Base-by-base conservation (phyloP, 208 protist genomes). In the Crithidia mellificae region DNA sequence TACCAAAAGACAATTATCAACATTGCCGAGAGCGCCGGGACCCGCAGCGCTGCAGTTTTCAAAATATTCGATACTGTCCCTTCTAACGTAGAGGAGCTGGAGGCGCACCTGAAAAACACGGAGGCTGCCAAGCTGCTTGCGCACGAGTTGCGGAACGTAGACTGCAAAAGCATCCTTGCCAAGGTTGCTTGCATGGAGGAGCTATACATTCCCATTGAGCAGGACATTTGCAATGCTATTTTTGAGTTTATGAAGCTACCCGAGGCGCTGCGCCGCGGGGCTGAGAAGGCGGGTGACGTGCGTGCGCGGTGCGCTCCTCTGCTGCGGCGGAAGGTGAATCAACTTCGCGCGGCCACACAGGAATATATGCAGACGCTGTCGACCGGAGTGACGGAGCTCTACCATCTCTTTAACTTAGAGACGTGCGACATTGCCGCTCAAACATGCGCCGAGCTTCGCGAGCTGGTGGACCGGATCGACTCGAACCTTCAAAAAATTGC, bases 381-480 rank as follows among this genome's bases (percentile, higher is more conserved):
- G n/a, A 91, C 80, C 22, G 87, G 91, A 38, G 74, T 96, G 9
- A 85, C 76, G 15, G 88, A 93, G 63, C 72, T 96, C 61, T 85
- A 92, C 64, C 75, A 91, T 43, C 84, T 96, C 69, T 92, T 94
- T 59, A 91, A 82, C 58, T 41, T 94, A 27, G 88, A 96, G 19
- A 91, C 91, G 47, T 88, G 83, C 68, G 87, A 96, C 61, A 91
- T 96, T 62, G 88, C 88, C 24, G 87, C 85, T 8, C 88, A 94
- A 74, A 96, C 88, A 6, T 96, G 91, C 61, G 36, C 74, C 8
- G 88, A 93, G 56, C 77, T 94, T 39, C 77, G 85, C 27, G 80
- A 85, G 62, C 68, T 96, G 39, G 84, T 92, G 7, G 70, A 83
- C 30, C 49, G 81, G 19, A 77, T 93, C 32, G 59, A 76, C 12